Base-by-base conservation (phyloP, 805 yeast species). In the Blastobotrys parvus region DNA sequence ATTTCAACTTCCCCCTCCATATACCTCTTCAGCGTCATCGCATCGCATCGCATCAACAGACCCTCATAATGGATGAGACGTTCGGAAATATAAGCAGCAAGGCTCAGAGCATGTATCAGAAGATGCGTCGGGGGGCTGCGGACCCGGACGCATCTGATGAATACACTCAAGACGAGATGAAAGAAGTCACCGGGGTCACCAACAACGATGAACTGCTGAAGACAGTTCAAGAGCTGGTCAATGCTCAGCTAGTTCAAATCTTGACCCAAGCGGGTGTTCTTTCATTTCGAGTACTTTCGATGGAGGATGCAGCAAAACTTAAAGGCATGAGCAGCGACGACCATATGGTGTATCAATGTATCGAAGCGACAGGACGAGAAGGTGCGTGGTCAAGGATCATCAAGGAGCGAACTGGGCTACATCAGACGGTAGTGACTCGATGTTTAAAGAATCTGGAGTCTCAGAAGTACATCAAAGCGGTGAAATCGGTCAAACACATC, bases 321-420 rank as follows among this genome's bases (percentile, higher is more conserved):
- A 70, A 80, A 20, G 72, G 78, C 31, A 88, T 90, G 96, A 59
- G 74, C 6, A 74, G 80, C 22, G 98, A 92, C 55, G 97, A 92
- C 63, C 81, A 89, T 19, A 76, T 90, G 75, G 82, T 90, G 21
- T 90, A 90, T 59, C 80, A 92, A 1, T 82, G 88, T 56, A 90
- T 90, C 50, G 95, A 86, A 56, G 94, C 94, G 0, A 75, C 94
- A 5, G 95, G 92, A 3, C 71, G 97, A 61, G 97, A 89, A 63
- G 97, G 97, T 36, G 87, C 89, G 42, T 89, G 97, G 97, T 83
- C 95, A 10, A 87, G 86, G 64, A 85, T 95, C 6, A 77, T 89
- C 53, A 85, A 85, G 58, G 86, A 89, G 8, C 80, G 82, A 57
- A 84, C 96, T 11, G 88, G 88, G 55, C 65, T 89, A 47, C 96